These are phyloP conservation scores for Bacidia gigantensis DNA, from an alignment of 495 filamentous ascomycete genomes.

Conservation along the genomic window DNA sequence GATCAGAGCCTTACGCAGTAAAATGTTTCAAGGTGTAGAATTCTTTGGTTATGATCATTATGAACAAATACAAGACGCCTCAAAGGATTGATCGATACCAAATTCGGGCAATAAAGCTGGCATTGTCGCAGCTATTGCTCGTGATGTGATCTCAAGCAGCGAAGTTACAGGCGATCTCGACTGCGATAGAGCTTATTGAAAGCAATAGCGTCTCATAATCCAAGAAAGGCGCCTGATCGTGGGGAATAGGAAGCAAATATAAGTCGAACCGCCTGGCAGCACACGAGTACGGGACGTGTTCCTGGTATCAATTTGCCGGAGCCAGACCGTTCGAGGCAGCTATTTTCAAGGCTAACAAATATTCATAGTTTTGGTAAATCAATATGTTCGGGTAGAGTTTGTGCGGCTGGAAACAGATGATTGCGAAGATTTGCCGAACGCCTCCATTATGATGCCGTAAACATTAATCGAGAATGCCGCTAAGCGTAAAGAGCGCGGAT, in stretches of 20 bases:
- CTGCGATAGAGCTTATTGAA: not conserved
- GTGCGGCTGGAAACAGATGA: too few species aligned
- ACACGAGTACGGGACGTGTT: too few species aligned
- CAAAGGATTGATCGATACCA: not conserved
- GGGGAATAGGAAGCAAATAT: not conserved
- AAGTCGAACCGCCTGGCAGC: not conserved
- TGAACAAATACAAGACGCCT: not conserved
- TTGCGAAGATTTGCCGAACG: too few species aligned
- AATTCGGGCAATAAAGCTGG: not conserved
- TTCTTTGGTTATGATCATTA: not conserved
- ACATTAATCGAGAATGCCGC: conserved; percentile 4
- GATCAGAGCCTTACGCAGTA: not conserved
- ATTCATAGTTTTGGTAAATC: not conserved
- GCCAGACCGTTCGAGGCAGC: too few species aligned
- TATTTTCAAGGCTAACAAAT: not conserved
- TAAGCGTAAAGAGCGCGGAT: conserved; percentile 18
- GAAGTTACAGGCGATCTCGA: not conserved
- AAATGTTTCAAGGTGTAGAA: not conserved
- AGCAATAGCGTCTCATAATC: not conserved
- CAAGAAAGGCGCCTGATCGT: not conserved
- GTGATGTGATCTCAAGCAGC: not conserved
- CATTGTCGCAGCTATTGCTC: not conserved
- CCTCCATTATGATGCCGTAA: too few species aligned
- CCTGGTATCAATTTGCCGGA: too few species aligned
- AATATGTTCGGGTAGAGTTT: not conserved